A percentile compares a stretch with the other conserved stretches of the same genome.
Conservation (phyloP, 768 basidiomycete species). For the Nidula microcarpa region DNA sequence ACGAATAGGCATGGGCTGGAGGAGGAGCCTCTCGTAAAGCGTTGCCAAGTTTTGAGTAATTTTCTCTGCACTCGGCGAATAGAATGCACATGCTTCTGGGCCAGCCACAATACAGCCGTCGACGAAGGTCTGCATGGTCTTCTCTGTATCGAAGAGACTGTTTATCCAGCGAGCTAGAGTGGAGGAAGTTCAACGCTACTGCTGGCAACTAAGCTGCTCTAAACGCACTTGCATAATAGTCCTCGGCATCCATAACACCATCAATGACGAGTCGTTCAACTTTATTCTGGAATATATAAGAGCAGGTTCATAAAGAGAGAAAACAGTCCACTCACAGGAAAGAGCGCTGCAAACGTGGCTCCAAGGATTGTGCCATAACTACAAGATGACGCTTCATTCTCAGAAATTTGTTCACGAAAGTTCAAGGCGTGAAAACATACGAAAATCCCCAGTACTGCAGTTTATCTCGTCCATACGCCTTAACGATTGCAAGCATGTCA, state of each 20-base stretch:
- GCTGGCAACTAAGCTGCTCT: neutral
- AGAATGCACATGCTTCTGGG: conserved; percentile 30
- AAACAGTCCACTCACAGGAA: conserved; percentile 19
- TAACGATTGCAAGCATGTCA: conserved; percentile 32
- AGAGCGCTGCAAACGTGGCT: conserved; percentile 26
- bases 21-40: conserved; percentile 24
- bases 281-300: conserved; percentile 15
- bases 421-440: conserved; percentile 6
- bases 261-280: conserved; percentile 28
- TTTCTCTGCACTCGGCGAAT: conserved; percentile 25
- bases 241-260: conserved; percentile 22
- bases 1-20: conserved; percentile 29
- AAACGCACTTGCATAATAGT: conserved; percentile 17
- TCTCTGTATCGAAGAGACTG: conserved; percentile 25
- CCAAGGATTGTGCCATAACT: conserved; percentile 24
- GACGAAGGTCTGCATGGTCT: conserved; percentile 30
- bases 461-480: conserved; percentile 27
- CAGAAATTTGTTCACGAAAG: neutral
- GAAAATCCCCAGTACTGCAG: conserved; percentile 25
- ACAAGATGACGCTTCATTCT: neutral
- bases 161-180: conserved; percentile 9
- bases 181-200: neutral
- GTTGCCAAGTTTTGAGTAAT: conserved; percentile 30
- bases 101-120: conserved; percentile 33
- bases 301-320: neutral